Conservation (phyloP, 169 alveolate genomes). For the Cryptosporidium muris region DNA sequence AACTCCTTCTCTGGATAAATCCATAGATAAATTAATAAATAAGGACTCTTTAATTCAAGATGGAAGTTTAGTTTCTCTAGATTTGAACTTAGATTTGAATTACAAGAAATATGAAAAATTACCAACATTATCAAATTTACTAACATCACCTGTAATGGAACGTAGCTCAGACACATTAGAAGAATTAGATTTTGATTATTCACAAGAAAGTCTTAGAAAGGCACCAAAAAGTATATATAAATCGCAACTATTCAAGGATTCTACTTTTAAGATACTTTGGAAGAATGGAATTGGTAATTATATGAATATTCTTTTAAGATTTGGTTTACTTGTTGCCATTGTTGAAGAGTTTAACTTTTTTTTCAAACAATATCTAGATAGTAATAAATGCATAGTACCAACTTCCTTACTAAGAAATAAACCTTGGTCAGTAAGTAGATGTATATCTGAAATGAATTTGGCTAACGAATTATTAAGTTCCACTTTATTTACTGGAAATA, state of each 20-base stretch:
- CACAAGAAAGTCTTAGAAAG: slow-evolving; percentile 25
- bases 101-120: neutral
- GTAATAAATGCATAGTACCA: neutral
- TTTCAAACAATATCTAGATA: neutral
- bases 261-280: slow-evolving; percentile 17
- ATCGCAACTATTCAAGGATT: neutral
- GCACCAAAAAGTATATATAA: neutral
- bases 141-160: slow-evolving; percentile 52
- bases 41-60: neutral
- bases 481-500: neutral
- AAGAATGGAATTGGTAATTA: slow-evolving; percentile 1
- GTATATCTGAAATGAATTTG: slow-evolving; percentile 1
- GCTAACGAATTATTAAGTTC: neutral
- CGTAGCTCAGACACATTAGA: slow-evolving; percentile 12
- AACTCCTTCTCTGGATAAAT: too few relatives aligned
- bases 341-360: slow-evolving; percentile 6
- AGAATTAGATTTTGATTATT: slow-evolving; percentile 41
- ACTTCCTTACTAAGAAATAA: neutral
- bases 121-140: slow-evolving; percentile 1
- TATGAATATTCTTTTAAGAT: slow-evolving; percentile 29
- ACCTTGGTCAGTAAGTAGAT: neutral
- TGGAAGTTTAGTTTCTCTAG: neutral
- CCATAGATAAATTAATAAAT: too few relatives aligned
- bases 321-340: slow-evolving; percentile 41
- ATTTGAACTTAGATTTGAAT: neutral